These are phyloP conservation scores for Arthrobotrys iridis DNA, from an alignment of 2,329 filamentous ascomycete species.

Conservation along the genomic window DNA sequence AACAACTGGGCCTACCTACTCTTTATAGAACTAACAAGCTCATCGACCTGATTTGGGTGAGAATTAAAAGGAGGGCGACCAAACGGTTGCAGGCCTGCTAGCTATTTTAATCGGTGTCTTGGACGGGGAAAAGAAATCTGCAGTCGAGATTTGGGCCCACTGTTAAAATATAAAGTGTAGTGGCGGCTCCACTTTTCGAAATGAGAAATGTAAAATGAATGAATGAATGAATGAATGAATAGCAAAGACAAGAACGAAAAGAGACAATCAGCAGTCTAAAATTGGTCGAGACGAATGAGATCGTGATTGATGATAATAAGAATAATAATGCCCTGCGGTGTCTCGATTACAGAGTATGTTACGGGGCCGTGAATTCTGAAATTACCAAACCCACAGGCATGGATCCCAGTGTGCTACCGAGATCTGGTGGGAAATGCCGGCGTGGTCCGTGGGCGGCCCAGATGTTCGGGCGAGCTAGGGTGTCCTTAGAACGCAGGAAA, in stretches of 20 bases:
- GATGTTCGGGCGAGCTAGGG: conserved; percentile 51
- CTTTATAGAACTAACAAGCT: conserved; percentile 50
- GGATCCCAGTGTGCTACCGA: conserved; percentile 52
- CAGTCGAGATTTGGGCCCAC: conserved; percentile 54
- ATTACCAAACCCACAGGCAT: conserved; percentile 52
- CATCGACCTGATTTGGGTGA: conserved; percentile 31
- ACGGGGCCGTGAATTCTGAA: conserved; percentile 12
- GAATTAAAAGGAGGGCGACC: conserved; percentile 42
- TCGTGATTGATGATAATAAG: conserved; percentile 9
- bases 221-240: conserved; percentile 50
- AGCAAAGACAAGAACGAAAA: conserved; percentile 25
- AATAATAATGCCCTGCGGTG: conserved; percentile 1
- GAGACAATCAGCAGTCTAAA: conserved; percentile 25
- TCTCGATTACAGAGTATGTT: neutral
- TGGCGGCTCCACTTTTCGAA: conserved; percentile 53
- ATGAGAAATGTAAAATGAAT: conserved; percentile 52
- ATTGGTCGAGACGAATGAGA: conserved; percentile 35
- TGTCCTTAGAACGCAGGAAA: conserved; percentile 24
- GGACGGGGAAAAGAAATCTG: conserved; percentile 44
- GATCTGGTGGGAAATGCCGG: conserved; percentile 40
- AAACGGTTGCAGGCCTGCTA: conserved; percentile 45
- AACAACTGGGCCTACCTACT: conserved; percentile 51
- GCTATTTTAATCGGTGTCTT: conserved; percentile 49
- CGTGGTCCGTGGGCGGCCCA: conserved; percentile 50
- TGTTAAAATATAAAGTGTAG: conserved; percentile 47